Conservation (phyloP, 169 alveolate species). For the Plasmodium gonderi region DNA sequence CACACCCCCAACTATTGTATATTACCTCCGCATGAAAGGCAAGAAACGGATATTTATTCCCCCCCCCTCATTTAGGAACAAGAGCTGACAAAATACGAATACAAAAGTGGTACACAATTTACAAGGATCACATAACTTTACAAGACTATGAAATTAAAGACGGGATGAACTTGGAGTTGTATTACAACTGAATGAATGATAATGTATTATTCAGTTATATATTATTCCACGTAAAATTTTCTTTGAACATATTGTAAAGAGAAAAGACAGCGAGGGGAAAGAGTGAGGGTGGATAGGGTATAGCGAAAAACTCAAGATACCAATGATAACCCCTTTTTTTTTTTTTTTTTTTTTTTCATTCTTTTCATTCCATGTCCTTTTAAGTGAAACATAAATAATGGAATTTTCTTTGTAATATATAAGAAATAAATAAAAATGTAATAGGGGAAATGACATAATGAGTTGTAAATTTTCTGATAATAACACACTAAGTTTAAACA, state of each 20-base stretch:
- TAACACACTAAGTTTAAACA: neutral
- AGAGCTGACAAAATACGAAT: constrained; percentile 97
- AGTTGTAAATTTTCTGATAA: neutral
- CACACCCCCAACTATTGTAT: neutral
- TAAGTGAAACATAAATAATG: neutral
- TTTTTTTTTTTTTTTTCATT: neutral
- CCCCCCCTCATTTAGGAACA: constrained; percentile 87
- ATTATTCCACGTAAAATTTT: too few species aligned
- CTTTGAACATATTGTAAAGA: too few species aligned
- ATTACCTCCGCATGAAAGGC: neutral
- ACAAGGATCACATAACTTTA: constrained; percentile 98
- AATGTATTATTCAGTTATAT: too few species aligned
- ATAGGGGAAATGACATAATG: neutral
- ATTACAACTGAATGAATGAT: constrained; percentile 90
- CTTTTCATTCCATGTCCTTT: neutral
- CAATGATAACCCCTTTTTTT: too few species aligned
- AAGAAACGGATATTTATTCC: neutral
- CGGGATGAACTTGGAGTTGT: constrained; percentile 98
- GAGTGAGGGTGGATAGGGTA: too few species aligned
- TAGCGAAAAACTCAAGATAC: too few species aligned
- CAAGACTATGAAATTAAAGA: constrained; percentile 99
- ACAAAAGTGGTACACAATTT: constrained; percentile 96
- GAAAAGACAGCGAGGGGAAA: too few species aligned
- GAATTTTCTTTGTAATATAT: neutral
- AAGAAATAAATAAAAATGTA: too few species aligned